phyloP scores from a whole-genome alignment of 2,329 filamentous ascomycete species.

The Phoma sp. region DNA sequence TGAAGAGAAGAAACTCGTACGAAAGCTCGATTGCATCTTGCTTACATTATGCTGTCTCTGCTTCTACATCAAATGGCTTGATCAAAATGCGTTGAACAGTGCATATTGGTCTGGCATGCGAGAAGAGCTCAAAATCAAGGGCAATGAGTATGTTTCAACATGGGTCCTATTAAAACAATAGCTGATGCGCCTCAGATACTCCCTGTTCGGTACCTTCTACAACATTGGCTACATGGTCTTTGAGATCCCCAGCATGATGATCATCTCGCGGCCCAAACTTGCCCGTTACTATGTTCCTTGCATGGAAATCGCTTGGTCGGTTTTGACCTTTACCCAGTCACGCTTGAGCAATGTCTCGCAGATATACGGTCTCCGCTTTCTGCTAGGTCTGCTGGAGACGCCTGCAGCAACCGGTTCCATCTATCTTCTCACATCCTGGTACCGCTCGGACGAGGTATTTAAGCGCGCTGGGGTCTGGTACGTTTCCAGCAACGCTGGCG shows the following conservation, averaged over 20 bases:
- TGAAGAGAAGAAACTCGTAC: constrained; percentile 26
- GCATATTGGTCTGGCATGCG: constrained; percentile 31
- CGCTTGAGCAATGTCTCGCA: constrained; percentile 39
- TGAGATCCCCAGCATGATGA: constrained; percentile 41
- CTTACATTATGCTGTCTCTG: constrained; percentile 30
- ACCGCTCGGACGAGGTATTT: constrained; percentile 51
- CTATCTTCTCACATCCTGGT: constrained; percentile 46
- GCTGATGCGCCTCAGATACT: constrained; percentile 50
- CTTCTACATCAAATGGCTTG: constrained; percentile 34
- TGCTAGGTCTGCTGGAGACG: constrained; percentile 38
- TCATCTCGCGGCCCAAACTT: constrained; percentile 43
- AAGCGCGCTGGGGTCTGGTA: constrained; percentile 62
- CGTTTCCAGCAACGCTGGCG: constrained; percentile 56
- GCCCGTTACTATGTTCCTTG: constrained; percentile 41
- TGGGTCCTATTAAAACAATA: background rate
- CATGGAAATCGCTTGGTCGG: constrained; percentile 45
- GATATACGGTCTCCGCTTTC: constrained; percentile 44
- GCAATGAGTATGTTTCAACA: constrained; percentile 53
- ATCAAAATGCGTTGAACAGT: constrained; percentile 28
- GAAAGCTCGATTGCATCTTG: constrained; percentile 28
- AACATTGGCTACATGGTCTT: constrained; percentile 43
- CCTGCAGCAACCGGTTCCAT: constrained; percentile 36
- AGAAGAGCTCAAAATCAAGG: constrained; percentile 41
- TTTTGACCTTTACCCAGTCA: constrained; percentile 43
- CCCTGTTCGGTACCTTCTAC: constrained; percentile 51